These are phyloP conservation scores for Aspergillus incahuasiensis DNA, from an alignment of 495 filamentous ascomycete genomes.

Conservation along the genomic window DNA sequence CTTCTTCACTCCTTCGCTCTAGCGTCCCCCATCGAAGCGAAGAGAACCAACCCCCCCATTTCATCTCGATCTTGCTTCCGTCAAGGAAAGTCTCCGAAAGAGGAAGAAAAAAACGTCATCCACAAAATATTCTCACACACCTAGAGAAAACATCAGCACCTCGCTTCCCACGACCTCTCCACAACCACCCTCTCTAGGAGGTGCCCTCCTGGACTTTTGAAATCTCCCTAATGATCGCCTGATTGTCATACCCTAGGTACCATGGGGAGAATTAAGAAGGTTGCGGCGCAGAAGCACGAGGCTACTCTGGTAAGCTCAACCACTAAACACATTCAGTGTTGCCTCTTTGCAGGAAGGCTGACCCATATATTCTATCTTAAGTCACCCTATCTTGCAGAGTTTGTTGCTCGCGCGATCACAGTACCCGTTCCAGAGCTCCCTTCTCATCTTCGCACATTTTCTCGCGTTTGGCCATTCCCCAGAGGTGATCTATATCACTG, in stretches of 20 bases:
- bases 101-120: slow-evolving; percentile 42
- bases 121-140: slow-evolving; percentile 37
- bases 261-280: slow-evolving; percentile 98
- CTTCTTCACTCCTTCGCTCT: slow-evolving; percentile 9
- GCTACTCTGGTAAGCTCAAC: slow-evolving; percentile 76
- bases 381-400: slow-evolving; percentile 83
- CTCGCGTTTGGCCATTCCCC: slow-evolving; percentile 90
- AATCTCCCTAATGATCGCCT: slow-evolving; percentile 46
- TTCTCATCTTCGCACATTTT: slow-evolving; percentile 70
- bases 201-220: slow-evolving; percentile 25
- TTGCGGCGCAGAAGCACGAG: slow-evolving; percentile 85
- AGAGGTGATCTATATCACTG: slow-evolving; percentile 97
- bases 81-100: slow-evolving; percentile 26
- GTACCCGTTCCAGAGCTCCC: slow-evolving; percentile 72
- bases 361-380: slow-evolving; percentile 37
- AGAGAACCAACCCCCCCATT: slow-evolving; percentile 1
- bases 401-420: slow-evolving; percentile 62
- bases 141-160: slow-evolving; percentile 36
- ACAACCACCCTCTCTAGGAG: slow-evolving; percentile 31
- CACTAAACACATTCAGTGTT: neutral
- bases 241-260: slow-evolving; percentile 28
- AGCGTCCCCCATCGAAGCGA: neutral
- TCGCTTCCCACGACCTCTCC: slow-evolving; percentile 28
- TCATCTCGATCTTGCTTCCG: slow-evolving; percentile 17
- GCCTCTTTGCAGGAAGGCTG: slow-evolving; percentile 14